These are phyloP conservation scores for Colletotrichum orbiculare DNA, from an alignment of 2,329 filamentous ascomycete species.

Conservation along the genomic window DNA sequence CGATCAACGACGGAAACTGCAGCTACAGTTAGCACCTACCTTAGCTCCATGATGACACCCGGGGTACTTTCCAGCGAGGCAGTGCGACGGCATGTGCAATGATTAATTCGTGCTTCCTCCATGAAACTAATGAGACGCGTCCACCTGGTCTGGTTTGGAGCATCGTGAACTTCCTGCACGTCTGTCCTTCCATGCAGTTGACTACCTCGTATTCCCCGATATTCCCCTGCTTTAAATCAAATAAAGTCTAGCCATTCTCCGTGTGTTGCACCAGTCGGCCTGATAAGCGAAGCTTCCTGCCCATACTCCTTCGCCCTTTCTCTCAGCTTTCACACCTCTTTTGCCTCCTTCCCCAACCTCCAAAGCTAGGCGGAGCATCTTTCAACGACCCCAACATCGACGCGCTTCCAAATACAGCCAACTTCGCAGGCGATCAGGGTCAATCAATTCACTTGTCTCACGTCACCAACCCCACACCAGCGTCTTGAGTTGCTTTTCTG, in stretches of 20 bases:
- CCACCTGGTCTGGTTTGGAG: conserved; percentile 1
- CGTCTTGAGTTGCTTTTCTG: conserved; percentile 21
- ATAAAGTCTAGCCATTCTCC: not conserved
- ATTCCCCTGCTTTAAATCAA: not conserved
- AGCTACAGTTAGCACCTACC: too few relatives aligned
- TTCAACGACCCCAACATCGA: conserved; percentile 10
- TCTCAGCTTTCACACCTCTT: not conserved
- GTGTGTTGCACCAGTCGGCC: not conserved
- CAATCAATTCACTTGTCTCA: conserved; percentile 23
- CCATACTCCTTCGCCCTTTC: not conserved
- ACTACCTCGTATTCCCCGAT: not conserved
- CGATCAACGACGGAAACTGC: too few relatives aligned
- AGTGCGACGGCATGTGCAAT: conserved; percentile 20
- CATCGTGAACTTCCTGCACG: conserved; percentile 23
- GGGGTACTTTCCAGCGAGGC: conserved; percentile 32
- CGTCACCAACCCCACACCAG: conserved; percentile 28
- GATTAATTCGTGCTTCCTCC: conserved; percentile 7
- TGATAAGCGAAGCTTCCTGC: conserved; percentile 21
- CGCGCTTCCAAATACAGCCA: conserved; percentile 18
- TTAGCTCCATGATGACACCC: not conserved
- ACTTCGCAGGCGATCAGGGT: conserved; percentile 18
- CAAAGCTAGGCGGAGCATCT: conserved; percentile 20
- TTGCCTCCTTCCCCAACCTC: conserved; percentile 2
- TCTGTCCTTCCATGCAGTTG: conserved; percentile 4
- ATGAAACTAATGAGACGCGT: conserved; percentile 26